Conservation (phyloP, 78 protist species). For the Chrysochromulina tobinii region DNA sequence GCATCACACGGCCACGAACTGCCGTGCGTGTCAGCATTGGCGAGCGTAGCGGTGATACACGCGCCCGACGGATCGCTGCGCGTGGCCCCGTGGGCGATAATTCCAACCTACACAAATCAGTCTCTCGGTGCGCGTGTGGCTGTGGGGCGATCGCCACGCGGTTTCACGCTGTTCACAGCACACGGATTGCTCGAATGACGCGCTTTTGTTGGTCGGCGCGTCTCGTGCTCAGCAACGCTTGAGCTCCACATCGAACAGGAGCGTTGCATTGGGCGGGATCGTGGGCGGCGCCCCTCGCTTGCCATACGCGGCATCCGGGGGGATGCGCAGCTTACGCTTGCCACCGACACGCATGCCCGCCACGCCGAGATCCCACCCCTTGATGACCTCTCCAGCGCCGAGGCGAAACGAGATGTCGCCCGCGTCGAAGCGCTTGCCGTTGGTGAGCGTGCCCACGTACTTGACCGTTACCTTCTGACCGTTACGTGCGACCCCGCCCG, state of each 20-base stretch:
- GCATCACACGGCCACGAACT: no score
- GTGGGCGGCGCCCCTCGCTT: conserved; percentile 14
- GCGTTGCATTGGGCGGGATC: conserved; percentile 24
- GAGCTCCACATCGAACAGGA: conserved; percentile 32
- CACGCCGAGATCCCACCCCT: conserved; percentile 85
- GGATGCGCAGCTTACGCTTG: conserved; percentile 60
- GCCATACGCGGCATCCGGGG: conserved; percentile 60
- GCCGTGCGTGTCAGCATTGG: no score
- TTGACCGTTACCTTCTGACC: conserved; percentile 69
- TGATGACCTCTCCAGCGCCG: conserved; percentile 68
- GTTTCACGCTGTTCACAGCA: no score
- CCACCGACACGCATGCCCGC: conserved; percentile 77
- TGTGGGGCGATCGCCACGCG: no score
- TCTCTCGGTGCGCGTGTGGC: no score
- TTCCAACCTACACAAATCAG: no score
- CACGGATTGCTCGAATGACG: no score
- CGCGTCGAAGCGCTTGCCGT: conserved; percentile 70
- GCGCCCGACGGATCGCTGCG: no score
- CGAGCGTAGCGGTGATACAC: no score
- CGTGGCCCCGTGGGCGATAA: no score
- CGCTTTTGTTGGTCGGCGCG: no score
- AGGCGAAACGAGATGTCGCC: conserved; percentile 9
- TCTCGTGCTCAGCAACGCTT: conserved; percentile 10
- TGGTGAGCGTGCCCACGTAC: conserved; percentile 69
- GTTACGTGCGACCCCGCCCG: background rate